Conservation (phyloP, 192 early-diverging fungal genomes). For the Oehlia diaphana region DNA sequence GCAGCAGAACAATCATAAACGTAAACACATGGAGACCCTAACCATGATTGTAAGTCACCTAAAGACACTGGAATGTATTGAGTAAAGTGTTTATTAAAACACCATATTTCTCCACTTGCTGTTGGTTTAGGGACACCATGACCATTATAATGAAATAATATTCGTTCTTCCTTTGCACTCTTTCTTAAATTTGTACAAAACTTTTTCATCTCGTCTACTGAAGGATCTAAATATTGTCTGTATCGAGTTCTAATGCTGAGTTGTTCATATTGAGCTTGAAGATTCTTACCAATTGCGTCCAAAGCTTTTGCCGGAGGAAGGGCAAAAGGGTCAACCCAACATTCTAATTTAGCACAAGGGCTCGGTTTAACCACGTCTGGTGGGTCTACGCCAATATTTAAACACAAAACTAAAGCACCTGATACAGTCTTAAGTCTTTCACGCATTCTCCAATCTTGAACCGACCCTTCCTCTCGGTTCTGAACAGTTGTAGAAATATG, state of each 20-base stretch:
- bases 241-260: constrained; percentile 84
- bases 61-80: constrained; percentile 97
- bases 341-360: constrained; percentile 87
- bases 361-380: constrained; percentile 89
- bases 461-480: constrained; percentile 34
- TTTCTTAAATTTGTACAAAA: constrained; percentile 79
- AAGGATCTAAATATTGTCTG: constrained; percentile 84
- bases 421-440: constrained; percentile 79
- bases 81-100: constrained; percentile 96
- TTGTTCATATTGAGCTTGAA: constrained; percentile 92
- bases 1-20: constrained; percentile 97
- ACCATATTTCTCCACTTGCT: constrained; percentile 95
- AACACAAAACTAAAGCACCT: constrained; percentile 84
- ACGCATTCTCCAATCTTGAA: constrained; percentile 59
- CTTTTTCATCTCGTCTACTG: constrained; percentile 91
- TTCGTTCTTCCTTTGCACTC: constrained; percentile 88
- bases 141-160: constrained; percentile 98
- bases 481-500: constrained; percentile 47
- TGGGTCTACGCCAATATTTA: constrained; percentile 95
- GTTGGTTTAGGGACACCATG: constrained; percentile 98
- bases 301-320: constrained; percentile 76
- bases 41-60: constrained; percentile 89
- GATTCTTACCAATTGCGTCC: constrained; percentile 84
- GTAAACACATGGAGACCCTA: constrained; percentile 94
- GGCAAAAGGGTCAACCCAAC: constrained; percentile 92